Evolutionary conservation across 2,329 filamentous ascomycete genomes (phyloP), one percentile per base, ranked within the genome.

Genomic region (Paramyrothecium roridum): DNA sequence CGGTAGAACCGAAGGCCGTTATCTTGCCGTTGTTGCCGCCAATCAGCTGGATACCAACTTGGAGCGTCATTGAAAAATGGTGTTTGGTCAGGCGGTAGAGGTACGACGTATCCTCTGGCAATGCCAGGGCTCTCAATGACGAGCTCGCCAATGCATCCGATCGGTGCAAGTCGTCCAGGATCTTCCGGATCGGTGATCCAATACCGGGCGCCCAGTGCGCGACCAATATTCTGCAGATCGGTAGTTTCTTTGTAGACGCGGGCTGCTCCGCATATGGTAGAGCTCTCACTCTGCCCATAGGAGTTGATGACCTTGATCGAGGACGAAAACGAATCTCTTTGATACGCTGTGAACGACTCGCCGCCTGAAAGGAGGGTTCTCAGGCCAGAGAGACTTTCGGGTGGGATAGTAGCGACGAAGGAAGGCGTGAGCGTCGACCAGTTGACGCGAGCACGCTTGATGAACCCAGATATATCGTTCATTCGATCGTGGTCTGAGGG

Each of bases 251-350:
- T 17, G 4, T 21, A 34, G 11, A 47, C 30, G 12, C 23, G 19
- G 3, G 8, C 52, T 20, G 48, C 57, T 4, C 37, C 50, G 47
- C 58, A 60, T 1, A 59, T 50, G 0, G 56, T 53, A 1, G 59
- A 54, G 12, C 54, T 58, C 47, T 61, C 59, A 3, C 58, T 58
- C 12, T 60, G 76, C 0, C 76, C 76, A 53, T 76, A 78, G 0
- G 65, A 73, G 62, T 77, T 73, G 53, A 73, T 54, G 47, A 75
- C 61, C 40, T 68, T 63, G 13, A 74, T 65, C 59, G 62, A 68
- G 47, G 59, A 19, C 16, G 33, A 21, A 54, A 56, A 59, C 13
- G 23, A 46, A 2, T 53, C 26, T 8, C 54, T 43, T 8, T 61
- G 54, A 17, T 65, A 67, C 45, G 67, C 66, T 16, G 46, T 34